Evolutionary conservation across 179 eudicot genomes (phyloP), one percentile per base, ranked within the genome.

Genomic region (Beta macrorhiza): DNA sequence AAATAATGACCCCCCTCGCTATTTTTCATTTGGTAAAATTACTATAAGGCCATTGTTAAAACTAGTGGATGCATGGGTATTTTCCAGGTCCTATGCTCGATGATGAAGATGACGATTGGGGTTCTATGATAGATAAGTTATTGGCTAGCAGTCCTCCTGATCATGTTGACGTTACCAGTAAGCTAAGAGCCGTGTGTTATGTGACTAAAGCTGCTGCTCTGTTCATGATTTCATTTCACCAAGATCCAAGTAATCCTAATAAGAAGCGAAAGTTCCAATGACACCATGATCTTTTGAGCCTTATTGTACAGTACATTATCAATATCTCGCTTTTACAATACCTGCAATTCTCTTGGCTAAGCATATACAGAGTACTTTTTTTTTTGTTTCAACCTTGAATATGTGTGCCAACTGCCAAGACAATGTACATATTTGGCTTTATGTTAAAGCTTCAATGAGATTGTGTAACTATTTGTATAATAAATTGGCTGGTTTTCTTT

Each of bases 131-230:
- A 29, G 32, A 29, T 5, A 32, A 72, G 1, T 1, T 29, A 59
- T 4, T 64, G 7, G 1, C 53, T n/a, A 22, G 10, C 14, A 14
- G 5, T 47, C 57, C 64, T 9, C 67, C 0, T 29, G 8, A 57
- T 1, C 9, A 52, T 22, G 61, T 15, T n/a, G 17, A 55, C 42
- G 78, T 51, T 45, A 71, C 83, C 67, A 76, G 67, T 25, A 84
- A 84, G 78, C 78, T 84, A 22, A 62, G 17, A 76, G 74, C 81
- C 7, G 80, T 53, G 20, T 76, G 78, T 45, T 84, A 70, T 72
- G 83, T 80, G 51, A 84, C 75, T 68, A 80, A 76, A 77, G 86
- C 83, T 56, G 86, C 86, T 5, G 42, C 79, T 29, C 19, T 69
- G 74, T 80, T 84, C 81, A 80, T 84, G 83, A 22, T 80, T 9